Base-by-base conservation (phyloP, 1,139 yeast species). In the Suhomyces panamericanus region DNA sequence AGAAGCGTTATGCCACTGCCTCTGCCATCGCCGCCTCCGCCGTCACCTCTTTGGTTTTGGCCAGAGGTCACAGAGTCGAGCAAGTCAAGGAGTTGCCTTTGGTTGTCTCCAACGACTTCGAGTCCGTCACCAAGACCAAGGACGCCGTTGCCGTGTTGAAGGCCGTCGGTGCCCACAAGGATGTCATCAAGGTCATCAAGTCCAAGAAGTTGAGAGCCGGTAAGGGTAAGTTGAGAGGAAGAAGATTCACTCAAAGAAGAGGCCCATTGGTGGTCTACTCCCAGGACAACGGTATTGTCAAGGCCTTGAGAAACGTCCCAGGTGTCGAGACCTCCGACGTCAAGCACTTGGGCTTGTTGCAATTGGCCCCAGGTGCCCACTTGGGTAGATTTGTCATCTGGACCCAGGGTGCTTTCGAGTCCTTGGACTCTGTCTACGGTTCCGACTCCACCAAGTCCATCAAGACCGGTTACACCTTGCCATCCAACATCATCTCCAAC, bases 311-410 rank as follows among this genome's bases (percentile, higher is more conserved):
- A 87, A 95, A 93, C 88, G 80, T 93, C 62, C 99, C 99, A 77
- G 99, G 99, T 87, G 98, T 93, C 63, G 99, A 93, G 82, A 86
- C 96, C 68, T 84, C 93, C 67, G 81, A 86, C 73, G 99, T 93
- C 66, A 80, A 87, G 70, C 82, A 93, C 71, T 85, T 93, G 71
- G 95, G 95, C 80, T 83, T 95, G 70, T 87, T 95, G 75, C 98
- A 93, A 83, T 87, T 93, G 71, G 99, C 99, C 64, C 99, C 99
- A 77, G 99, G 99, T 87, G 96, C 98, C 71, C 99, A 93, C 85
- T 83, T 93, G 69, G 99, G 99, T 81, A 91, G 99, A 85, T 93
- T 93, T 72, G 87, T 95, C 71, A 88, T 93, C 89, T 93, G 99
- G 99, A 91, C 99, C 70, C 96, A 90, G 81, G 80, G 90, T 73